Percentiles rank a stretch among this genome's conserved stretches.
These are phyloP conservation scores for Albizia julibrissin DNA, from an alignment of 306 rosid genomes.

Conservation along the genomic window DNA sequence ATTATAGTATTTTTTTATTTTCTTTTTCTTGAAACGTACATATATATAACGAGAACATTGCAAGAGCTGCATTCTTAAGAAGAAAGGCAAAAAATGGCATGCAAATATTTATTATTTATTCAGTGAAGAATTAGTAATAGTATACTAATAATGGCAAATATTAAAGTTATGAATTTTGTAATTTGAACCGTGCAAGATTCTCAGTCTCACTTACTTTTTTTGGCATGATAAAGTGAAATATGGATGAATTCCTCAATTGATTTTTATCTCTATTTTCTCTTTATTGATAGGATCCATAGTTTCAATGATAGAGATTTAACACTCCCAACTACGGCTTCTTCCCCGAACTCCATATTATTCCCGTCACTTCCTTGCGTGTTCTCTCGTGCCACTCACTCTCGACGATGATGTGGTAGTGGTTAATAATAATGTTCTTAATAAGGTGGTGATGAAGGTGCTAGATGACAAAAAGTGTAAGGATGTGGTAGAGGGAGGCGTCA, in stretches of 20 bases:
- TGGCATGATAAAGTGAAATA: too few species aligned
- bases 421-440: slow-evolving; percentile 48
- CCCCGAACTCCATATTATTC: slow-evolving; percentile 35
- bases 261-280: too few species aligned
- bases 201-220: too few species aligned
- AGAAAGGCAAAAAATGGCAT: background rate
- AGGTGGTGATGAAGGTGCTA: slow-evolving; percentile 43
- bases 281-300: too few species aligned
- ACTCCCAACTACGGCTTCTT: slow-evolving; percentile 52
- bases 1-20: too few species aligned
- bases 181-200: too few species aligned
- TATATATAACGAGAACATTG: too few species aligned
- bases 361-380: slow-evolving; percentile 48
- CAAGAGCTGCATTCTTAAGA: too few species aligned
- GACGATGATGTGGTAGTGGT: slow-evolving; percentile 56
- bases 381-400: slow-evolving; percentile 49
- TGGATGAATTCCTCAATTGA: too few species aligned
- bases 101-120: background rate
- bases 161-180: too few species aligned
- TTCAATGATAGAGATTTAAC: slow-evolving; percentile 24
- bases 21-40: too few species aligned
- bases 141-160: too few species aligned
- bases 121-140: background rate
- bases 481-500: slow-evolving; percentile 43
- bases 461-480: slow-evolving; percentile 28